These are phyloP conservation scores for Candida sp. DNA, from an alignment of 1,139 yeast genomes.

Conservation along the genomic window DNA sequence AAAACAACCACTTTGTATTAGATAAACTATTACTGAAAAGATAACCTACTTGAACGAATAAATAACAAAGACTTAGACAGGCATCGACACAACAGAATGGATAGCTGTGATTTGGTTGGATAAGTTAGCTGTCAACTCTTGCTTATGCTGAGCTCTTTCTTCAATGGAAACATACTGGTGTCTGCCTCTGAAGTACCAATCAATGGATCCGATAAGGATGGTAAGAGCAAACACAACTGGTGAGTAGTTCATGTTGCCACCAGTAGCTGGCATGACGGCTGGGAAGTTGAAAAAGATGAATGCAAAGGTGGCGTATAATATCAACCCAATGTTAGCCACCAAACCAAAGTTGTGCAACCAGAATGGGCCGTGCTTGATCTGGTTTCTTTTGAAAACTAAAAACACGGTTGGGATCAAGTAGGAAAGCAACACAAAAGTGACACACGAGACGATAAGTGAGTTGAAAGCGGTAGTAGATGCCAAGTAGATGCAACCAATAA, in stretches of 20 bases:
- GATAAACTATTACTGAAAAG: background rate
- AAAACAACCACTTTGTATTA: background rate
- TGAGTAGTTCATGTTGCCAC: constrained; percentile 51
- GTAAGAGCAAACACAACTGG: constrained; percentile 43
- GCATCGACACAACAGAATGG: constrained; percentile 24
- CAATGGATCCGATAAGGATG: constrained; percentile 31
- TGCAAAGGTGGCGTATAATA: constrained; percentile 43
- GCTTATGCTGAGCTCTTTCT: constrained; percentile 26
- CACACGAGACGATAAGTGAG: constrained; percentile 43
- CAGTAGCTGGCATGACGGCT: constrained; percentile 46
- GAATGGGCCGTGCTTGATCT: constrained; percentile 45
- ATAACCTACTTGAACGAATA: background rate
- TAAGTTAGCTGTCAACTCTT: constrained; percentile 27
- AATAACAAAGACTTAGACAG: background rate
- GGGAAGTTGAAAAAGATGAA: constrained; percentile 49
- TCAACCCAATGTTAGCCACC: constrained; percentile 9
- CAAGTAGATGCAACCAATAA: constrained; percentile 44
- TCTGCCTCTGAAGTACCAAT: constrained; percentile 45
- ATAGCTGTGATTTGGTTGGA: constrained; percentile 29
- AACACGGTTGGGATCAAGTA: constrained; percentile 38
- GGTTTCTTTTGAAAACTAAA: constrained; percentile 38
- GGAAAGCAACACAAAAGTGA: constrained; percentile 37
- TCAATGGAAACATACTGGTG: constrained; percentile 29
- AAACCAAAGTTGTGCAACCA: constrained; percentile 48
- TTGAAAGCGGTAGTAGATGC: constrained; percentile 48